Evolutionary conservation across 1,139 yeast genomes (phyloP).

Genomic region (Yamadazyma trypodendri): DNA sequence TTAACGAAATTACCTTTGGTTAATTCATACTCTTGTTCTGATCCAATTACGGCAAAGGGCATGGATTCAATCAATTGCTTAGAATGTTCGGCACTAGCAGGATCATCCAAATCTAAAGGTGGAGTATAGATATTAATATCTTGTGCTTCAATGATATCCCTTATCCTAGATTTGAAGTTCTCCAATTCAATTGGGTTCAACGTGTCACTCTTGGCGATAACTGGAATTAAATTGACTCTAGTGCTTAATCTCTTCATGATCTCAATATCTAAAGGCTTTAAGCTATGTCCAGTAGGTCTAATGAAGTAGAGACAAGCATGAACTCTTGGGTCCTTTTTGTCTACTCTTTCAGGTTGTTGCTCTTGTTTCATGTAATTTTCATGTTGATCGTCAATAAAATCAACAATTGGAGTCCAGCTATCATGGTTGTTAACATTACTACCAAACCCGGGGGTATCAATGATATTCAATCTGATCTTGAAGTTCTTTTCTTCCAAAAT

Average conservation of each 20-base stretch:
- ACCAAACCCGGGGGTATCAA: conserved; percentile 98
- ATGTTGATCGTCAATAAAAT: conserved; percentile 95
- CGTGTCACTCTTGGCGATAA: conserved; percentile 94
- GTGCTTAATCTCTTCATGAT: conserved; percentile 85
- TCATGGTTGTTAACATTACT: conserved; percentile 91
- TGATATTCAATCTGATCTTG: conserved; percentile 76
- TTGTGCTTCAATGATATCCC: conserved; percentile 91
- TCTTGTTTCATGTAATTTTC: conserved; percentile 94
- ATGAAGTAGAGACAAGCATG: conserved; percentile 95
- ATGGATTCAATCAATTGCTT: conserved; percentile 81
- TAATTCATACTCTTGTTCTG: conserved; percentile 81
- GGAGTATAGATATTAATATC: conserved; percentile 90
- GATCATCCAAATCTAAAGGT: conserved; percentile 71
- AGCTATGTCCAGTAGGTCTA: conserved; percentile 93
- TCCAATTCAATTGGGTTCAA: conserved; percentile 79
- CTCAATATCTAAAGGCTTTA: conserved; percentile 92
- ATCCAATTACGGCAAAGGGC: conserved; percentile 94
- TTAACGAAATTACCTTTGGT: conserved; percentile 73
- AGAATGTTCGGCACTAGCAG: conserved; percentile 76
- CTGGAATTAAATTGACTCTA: conserved; percentile 90
- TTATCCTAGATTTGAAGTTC: conserved; percentile 78
- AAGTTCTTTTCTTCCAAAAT: conserved; percentile 91
- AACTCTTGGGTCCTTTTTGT: conserved; percentile 80
- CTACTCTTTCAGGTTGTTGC: conserved; percentile 80
- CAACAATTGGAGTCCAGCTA: conserved; percentile 92